Conservation (phyloP, 345 rosid genomes). For the Hevea brasiliensis region DNA sequence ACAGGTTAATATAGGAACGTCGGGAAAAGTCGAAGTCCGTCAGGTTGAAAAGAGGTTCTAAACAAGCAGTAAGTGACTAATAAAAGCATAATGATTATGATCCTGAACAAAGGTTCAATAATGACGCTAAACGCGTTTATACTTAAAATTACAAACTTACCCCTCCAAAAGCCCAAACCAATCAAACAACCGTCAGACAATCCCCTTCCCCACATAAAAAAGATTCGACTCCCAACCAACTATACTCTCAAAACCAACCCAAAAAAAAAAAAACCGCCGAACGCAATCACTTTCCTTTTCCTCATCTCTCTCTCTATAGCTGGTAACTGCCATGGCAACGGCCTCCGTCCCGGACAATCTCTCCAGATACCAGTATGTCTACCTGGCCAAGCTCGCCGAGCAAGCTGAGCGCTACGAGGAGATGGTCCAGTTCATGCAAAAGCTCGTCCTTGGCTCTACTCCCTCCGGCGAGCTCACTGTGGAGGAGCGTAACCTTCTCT, state of each 20-base stretch:
- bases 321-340: constrained; percentile 24
- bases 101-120: background rate
- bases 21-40: too few relatives aligned
- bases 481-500: constrained; percentile 93
- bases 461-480: constrained; percentile 82
- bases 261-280: background rate
- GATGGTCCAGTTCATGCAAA: constrained; percentile 94
- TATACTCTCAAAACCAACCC: too few relatives aligned
- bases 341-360: constrained; percentile 49
- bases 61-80: too few relatives aligned
- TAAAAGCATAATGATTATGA: background rate
- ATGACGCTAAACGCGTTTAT: background rate
- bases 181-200: background rate
- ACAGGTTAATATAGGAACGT: too few relatives aligned
- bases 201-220: too few relatives aligned
- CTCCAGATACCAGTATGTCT: constrained; percentile 82
- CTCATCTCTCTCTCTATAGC: constrained; percentile 4
- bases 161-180: background rate
- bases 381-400: constrained; percentile 92
- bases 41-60: too few relatives aligned
- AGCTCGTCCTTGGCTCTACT: constrained; percentile 69
- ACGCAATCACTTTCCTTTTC: background rate
- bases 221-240: background rate
- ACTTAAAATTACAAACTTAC: background rate
- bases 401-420: constrained; percentile 98